Conservation (phyloP, 768 basidiomycete genomes). For the Chlorophyllum brunneum region DNA sequence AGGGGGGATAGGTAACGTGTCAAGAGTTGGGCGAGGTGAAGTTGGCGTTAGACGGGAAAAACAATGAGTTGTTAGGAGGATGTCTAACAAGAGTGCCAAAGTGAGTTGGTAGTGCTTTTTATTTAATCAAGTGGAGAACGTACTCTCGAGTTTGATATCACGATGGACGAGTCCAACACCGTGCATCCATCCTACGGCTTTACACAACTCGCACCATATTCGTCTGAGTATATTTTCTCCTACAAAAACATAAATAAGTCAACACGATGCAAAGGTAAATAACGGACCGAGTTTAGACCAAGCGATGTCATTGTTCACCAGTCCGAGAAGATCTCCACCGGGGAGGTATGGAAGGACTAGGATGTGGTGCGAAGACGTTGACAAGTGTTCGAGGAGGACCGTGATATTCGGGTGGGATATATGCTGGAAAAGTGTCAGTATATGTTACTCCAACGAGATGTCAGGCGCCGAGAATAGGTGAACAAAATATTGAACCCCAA, state of each 20-base stretch:
- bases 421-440: conserved; percentile 42
- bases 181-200: conserved; percentile 87
- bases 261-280: conserved; percentile 2
- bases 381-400: conserved; percentile 64
- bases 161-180: conserved; percentile 81
- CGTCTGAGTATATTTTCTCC: conserved; percentile 54
- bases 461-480: no score
- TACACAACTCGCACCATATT: conserved; percentile 73
- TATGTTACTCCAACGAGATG: no score
- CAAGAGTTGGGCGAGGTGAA: conserved; percentile 24
- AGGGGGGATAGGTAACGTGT: conserved; percentile 34
- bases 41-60: conserved; percentile 22
- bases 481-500: no score
- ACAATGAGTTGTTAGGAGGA: conserved; percentile 57
- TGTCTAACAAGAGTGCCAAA: conserved; percentile 43
- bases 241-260: conserved; percentile 15
- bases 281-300: conserved; percentile 35
- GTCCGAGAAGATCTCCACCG: conserved; percentile 80
- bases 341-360: conserved; percentile 72
- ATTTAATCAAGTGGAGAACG: conserved; percentile 19
- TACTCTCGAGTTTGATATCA: conserved; percentile 86
- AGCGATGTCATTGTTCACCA: conserved; percentile 56
- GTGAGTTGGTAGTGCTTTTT: not conserved
- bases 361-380: conserved; percentile 69
- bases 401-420: conserved; percentile 82